phyloP scores from a whole-genome alignment of 331 rosid species.

The Cucumis variabilis region DNA sequence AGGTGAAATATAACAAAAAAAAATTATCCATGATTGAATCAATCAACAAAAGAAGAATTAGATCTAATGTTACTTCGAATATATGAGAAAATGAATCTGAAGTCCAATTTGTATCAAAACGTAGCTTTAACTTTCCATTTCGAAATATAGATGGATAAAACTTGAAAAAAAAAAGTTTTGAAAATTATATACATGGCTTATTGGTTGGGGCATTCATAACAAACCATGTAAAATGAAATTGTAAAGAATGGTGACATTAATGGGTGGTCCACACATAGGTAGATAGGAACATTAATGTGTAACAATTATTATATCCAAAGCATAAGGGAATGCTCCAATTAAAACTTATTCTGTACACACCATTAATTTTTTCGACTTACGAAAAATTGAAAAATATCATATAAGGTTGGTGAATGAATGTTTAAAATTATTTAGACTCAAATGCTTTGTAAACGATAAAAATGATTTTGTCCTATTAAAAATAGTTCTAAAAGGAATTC shows the following conservation, averaged over 20 bases:
- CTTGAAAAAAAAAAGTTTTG: too few relatives aligned
- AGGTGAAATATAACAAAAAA: too few relatives aligned
- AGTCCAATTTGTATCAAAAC: too few relatives aligned
- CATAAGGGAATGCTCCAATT: not conserved
- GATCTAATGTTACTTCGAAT: too few relatives aligned
- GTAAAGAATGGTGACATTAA: not conserved
- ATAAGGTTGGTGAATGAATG: conserved; percentile 13
- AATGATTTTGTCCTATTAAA: not conserved
- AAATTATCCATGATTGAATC: too few relatives aligned
- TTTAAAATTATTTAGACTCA: not conserved
- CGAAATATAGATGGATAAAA: too few relatives aligned
- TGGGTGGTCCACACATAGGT: conserved; percentile 25
- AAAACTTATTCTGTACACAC: not conserved
- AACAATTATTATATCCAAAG: not conserved
- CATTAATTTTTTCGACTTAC: not conserved
- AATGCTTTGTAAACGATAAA: not conserved
- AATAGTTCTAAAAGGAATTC: not conserved
- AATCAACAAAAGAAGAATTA: too few relatives aligned
- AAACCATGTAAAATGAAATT: not conserved
- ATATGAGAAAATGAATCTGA: too few relatives aligned
- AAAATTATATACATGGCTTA: too few relatives aligned
- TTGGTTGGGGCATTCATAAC: not conserved
- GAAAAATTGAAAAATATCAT: not conserved
- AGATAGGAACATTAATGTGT: not conserved
- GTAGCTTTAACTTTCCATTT: too few relatives aligned